Evolutionary conservation across 176 grass and related monocot genomes (phyloP).

Genomic region (Carex littledalei): DNA sequence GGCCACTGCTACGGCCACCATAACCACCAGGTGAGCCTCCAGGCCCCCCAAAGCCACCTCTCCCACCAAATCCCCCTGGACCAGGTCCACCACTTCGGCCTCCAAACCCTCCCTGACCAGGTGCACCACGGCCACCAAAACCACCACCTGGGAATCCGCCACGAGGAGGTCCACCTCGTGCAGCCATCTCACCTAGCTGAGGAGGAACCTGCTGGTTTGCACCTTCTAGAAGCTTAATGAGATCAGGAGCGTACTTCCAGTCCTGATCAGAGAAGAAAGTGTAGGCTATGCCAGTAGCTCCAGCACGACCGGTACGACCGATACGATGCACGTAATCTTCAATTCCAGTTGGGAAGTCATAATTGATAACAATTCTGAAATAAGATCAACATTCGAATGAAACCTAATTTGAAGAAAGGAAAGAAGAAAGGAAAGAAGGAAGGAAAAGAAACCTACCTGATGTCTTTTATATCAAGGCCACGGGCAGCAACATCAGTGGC

Average conservation of each 20-base stretch:
- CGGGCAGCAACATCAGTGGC: conserved; percentile 97
- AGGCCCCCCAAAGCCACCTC: conserved; percentile 42
- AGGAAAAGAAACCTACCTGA: conserved; percentile 35
- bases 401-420: neutral
- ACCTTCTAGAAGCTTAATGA: conserved; percentile 92
- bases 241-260: conserved; percentile 81
- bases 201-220: conserved; percentile 85
- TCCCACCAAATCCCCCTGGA: conserved; percentile 46
- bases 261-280: conserved; percentile 94
- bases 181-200: conserved; percentile 64
- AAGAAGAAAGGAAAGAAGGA: neutral
- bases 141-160: conserved; percentile 36
- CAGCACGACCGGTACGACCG: conserved; percentile 87
- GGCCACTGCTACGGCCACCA: conserved; percentile 41
- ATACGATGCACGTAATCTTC: conserved; percentile 97
- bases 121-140: conserved; percentile 28
- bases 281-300: conserved; percentile 79
- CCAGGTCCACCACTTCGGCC: conserved; percentile 47
- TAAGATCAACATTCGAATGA: neutral
- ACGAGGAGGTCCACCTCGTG: conserved; percentile 43
- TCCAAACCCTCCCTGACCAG: conserved; percentile 40
- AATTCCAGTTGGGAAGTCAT: conserved; percentile 88
- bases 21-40: conserved; percentile 44
- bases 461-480: conserved; percentile 96
- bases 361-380: conserved; percentile 93